These are phyloP conservation scores for Salisapilia sapeloensis DNA, from an alignment of 352 stramenopile genomes.

Conservation along the genomic window DNA sequence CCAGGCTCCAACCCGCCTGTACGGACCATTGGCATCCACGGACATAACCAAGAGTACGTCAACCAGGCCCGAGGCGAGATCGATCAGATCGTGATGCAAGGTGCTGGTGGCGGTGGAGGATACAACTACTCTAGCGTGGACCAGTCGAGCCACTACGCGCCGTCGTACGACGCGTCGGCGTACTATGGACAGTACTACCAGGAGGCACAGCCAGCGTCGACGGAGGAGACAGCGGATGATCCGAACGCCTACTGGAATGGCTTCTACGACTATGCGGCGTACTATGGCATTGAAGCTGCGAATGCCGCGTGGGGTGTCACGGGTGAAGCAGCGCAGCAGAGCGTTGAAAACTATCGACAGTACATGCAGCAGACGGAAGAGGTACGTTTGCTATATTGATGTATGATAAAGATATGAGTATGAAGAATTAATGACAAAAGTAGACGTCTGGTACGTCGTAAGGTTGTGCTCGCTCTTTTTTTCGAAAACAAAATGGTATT, in stretches of 20 bases:
- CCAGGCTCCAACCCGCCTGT: constrained; percentile 74
- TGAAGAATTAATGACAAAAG: too few relatives aligned
- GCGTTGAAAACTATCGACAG: constrained; percentile 49
- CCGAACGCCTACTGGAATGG: constrained; percentile 82
- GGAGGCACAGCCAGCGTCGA: constrained; percentile 8
- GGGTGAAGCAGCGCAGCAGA: constrained; percentile 45
- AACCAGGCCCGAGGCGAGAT: constrained; percentile 60
- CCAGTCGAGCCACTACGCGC: constrained; percentile 31
- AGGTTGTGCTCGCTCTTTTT: too few relatives aligned
- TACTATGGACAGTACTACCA: constrained; percentile 76
- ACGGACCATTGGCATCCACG: constrained; percentile 71
- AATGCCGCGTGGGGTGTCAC: constrained; percentile 77
- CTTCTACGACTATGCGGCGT: constrained; percentile 80
- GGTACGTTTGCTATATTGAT: too few relatives aligned
- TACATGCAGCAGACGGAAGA: constrained; percentile 39
- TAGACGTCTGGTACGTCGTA: too few relatives aligned
- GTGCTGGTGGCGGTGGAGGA: constrained; percentile 18
- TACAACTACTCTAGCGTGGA: too few relatives aligned
- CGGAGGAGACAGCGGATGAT: constrained; percentile 17
- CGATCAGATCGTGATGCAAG: constrained; percentile 64
- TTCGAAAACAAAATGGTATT: too few relatives aligned
- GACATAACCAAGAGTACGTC: constrained; percentile 32
- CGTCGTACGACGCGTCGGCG: constrained; percentile 18
- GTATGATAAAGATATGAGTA: too few relatives aligned
- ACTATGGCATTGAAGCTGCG: constrained; percentile 74